Evolutionary conservation across 2,329 filamentous ascomycete genomes (phyloP).

Genomic region (Pseudocercospora fuligena): DNA sequence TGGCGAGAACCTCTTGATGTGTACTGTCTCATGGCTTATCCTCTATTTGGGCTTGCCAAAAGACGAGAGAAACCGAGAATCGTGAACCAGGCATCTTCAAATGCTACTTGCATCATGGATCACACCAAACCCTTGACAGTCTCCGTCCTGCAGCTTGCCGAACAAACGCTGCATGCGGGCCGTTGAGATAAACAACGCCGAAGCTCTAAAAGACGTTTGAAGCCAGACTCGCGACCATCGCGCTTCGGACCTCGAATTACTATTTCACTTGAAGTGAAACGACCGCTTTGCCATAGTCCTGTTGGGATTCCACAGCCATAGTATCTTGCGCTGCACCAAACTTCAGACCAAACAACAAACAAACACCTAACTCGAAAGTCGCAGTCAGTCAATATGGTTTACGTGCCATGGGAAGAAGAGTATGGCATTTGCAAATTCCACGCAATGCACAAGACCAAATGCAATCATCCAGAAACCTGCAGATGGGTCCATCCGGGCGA

Average conservation of each 20-base stretch:
- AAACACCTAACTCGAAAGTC: neutral
- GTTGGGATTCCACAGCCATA: neutral
- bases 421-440: slow-evolving; percentile 35
- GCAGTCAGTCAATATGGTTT: slow-evolving; percentile 26
- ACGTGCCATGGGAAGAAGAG: slow-evolving; percentile 31
- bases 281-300: neutral
- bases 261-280: neutral
- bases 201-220: neutral
- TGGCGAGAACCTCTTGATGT: neutral
- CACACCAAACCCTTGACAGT: neutral
- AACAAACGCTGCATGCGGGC: neutral
- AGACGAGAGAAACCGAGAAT: neutral
- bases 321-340: neutral
- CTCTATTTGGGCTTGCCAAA: neutral
- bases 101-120: neutral
- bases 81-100: neutral
- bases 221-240: neutral
- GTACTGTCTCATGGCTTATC: neutral
- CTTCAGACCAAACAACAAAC: neutral
- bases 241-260: neutral
- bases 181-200: neutral
- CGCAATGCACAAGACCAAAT: slow-evolving; percentile 24
- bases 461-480: slow-evolving; percentile 19
- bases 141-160: neutral
- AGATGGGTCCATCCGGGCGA: slow-evolving; percentile 28